phyloP scores from a whole-genome alignment of 768 basidiomycete genomes.

The Nidularia pulvinata region DNA sequence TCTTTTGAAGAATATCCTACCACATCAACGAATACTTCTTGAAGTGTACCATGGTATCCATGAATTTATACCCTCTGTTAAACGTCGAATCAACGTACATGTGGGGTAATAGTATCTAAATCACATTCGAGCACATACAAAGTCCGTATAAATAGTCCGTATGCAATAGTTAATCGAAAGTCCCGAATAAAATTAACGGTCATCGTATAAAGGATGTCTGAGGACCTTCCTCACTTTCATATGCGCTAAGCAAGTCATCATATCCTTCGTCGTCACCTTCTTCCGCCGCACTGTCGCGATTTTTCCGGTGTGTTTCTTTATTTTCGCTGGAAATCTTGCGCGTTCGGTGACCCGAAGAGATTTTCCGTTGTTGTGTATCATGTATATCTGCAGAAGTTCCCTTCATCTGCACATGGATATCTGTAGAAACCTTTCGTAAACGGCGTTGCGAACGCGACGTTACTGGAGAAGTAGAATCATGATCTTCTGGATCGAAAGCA shows the following conservation, averaged over 20 bases:
- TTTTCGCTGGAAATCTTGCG: constrained; percentile 51
- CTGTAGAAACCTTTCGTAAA: constrained; percentile 38
- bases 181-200: not conserved
- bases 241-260: constrained; percentile 77
- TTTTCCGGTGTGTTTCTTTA: constrained; percentile 24
- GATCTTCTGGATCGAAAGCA: constrained; percentile 38
- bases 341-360: constrained; percentile 34
- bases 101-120: constrained; percentile 2
- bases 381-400: constrained; percentile 29
- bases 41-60: constrained; percentile 65
- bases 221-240: constrained; percentile 71
- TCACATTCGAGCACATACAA: too few species aligned
- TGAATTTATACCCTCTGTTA: constrained; percentile 24
- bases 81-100: constrained; percentile 2
- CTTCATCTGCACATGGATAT: constrained; percentile 23
- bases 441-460: constrained; percentile 25
- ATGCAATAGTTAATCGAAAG: too few species aligned
- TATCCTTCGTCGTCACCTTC: constrained; percentile 82
- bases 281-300: constrained; percentile 65
- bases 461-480: constrained; percentile 22
- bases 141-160: too few species aligned
- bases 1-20: constrained; percentile 56
- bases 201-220: not conserved
- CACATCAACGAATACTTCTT: constrained; percentile 59
- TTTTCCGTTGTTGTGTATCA: constrained; percentile 40